These are phyloP conservation scores for Scedosporium dehoogii DNA, from an alignment of 2,329 filamentous ascomycete species.

Conservation along the genomic window DNA sequence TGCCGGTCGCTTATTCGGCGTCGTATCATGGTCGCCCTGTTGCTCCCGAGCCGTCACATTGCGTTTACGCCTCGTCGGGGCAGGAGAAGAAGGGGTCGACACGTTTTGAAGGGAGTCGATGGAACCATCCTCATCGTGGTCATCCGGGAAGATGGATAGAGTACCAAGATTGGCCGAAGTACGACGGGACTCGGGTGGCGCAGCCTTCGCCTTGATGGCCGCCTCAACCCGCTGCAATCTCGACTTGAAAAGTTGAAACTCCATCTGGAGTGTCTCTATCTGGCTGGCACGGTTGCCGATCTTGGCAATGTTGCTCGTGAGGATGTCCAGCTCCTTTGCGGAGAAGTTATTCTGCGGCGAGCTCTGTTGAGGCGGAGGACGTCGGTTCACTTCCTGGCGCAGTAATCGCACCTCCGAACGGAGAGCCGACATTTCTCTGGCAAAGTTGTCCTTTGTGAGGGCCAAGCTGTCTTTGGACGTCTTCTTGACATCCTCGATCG, in stretches of 20 bases:
- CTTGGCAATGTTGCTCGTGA: constrained; percentile 26
- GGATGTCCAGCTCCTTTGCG: constrained; percentile 27
- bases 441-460: constrained; percentile 15
- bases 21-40: constrained; percentile 8
- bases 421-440: constrained; percentile 21
- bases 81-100: not conserved
- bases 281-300: constrained; percentile 26
- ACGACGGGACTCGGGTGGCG: not conserved
- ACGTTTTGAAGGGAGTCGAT: no score
- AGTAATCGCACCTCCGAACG: constrained; percentile 23
- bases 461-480: constrained; percentile 15
- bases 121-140: constrained; percentile 2
- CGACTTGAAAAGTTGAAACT: constrained; percentile 28
- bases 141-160: not conserved
- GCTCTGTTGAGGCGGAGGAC: constrained; percentile 7
- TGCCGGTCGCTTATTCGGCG: constrained; percentile 15
- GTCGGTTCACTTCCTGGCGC: constrained; percentile 17
- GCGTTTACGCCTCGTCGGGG: constrained; percentile 11
- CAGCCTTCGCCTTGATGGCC: not conserved
- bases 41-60: constrained; percentile 11
- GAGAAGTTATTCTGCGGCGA: constrained; percentile 12
- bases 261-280: constrained; percentile 30
- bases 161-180: not conserved
- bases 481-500: constrained; percentile 15
- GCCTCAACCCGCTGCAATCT: constrained; percentile 24